phyloP scores from a whole-genome alignment of 2,329 filamentous ascomycete genomes.

The Nigrospora osmanthi region DNA sequence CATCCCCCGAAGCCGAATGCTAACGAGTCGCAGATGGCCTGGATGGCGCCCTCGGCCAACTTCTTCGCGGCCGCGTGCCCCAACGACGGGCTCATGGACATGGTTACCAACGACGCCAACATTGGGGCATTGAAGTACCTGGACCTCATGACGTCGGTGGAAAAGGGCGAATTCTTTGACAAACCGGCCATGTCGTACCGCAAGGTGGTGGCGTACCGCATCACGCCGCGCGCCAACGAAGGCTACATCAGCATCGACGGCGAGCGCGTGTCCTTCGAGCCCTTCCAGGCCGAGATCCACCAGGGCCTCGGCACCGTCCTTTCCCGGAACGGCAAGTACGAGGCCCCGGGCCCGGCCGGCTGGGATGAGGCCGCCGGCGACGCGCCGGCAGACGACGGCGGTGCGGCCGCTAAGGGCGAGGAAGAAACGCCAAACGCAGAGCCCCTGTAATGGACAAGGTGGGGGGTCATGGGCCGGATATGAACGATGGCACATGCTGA shows the following conservation, averaged over 20 bases:
- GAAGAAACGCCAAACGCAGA: too few species aligned
- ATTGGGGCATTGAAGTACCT: conserved; percentile 60
- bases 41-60: conserved; percentile 78
- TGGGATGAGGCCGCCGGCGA: conserved; percentile 31
- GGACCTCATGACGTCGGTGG: conserved; percentile 63
- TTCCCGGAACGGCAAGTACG: conserved; percentile 67
- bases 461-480: background rate
- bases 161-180: conserved; percentile 71
- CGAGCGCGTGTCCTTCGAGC: conserved; percentile 76
- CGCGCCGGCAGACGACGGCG: too few species aligned
- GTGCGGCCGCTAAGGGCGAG: too few species aligned
- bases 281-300: conserved; percentile 88
- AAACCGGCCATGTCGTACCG: conserved; percentile 69
- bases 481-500: background rate
- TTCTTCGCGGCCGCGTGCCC: conserved; percentile 83
- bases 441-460: too few species aligned
- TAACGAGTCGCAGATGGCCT: conserved; percentile 58
- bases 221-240: conserved; percentile 64
- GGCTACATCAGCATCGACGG: conserved; percentile 95
- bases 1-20: background rate
- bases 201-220: conserved; percentile 81
- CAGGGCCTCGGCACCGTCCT: conserved; percentile 76
- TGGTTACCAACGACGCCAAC: conserved; percentile 73
- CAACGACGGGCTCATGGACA: conserved; percentile 77
- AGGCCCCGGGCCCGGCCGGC: conserved; percentile 46